These are phyloP conservation scores for Apiospora koreana DNA, from an alignment of 2,329 filamentous ascomycete species.

Conservation along the genomic window DNA sequence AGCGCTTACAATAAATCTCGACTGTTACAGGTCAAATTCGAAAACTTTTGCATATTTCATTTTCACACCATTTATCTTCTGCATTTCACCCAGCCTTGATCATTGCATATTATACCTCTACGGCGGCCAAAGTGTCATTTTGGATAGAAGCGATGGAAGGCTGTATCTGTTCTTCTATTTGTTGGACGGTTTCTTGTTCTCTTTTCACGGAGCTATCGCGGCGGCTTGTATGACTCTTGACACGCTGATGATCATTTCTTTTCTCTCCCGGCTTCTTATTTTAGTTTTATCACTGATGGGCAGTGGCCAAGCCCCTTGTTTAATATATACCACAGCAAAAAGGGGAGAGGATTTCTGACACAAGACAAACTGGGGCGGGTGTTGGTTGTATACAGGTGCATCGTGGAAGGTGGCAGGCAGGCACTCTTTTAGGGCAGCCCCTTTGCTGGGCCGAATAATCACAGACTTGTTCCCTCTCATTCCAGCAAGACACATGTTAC, in stretches of 20 bases:
- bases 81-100: conserved; percentile 2
- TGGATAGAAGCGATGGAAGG: conserved; percentile 7
- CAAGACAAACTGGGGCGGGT: background rate
- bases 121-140: conserved; percentile 4
- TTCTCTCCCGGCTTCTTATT: background rate
- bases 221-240: conserved; percentile 5
- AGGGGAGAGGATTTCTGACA: background rate
- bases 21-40: background rate
- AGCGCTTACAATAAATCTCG: conserved; percentile 50
- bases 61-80: background rate
- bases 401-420: background rate
- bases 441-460: background rate
- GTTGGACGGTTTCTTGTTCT: background rate
- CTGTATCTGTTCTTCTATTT: conserved; percentile 1
- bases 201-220: background rate
- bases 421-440: background rate
- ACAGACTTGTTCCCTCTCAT: background rate
- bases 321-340: conserved; percentile 8
- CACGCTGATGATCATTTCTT: conserved; percentile 1
- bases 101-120: conserved; percentile 13
- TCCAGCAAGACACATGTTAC: background rate
- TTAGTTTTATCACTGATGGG: background rate
- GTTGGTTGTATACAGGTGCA: conserved; percentile 1
- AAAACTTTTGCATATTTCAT: background rate
- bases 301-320: conserved; percentile 2